phyloP scores from a whole-genome alignment of 169 alveolate species.

The Babesia bovis region DNA sequence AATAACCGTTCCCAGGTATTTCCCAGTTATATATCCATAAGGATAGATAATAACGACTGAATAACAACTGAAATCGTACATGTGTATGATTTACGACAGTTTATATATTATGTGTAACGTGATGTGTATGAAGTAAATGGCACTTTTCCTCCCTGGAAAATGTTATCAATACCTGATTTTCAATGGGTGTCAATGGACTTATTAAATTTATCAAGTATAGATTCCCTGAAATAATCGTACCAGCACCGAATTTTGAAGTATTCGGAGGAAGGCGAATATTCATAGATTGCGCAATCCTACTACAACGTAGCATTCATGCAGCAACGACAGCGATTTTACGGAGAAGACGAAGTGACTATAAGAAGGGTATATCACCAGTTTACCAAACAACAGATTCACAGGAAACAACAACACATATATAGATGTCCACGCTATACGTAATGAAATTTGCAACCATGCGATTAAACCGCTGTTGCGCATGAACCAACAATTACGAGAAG shows the following conservation, averaged over 20 bases:
- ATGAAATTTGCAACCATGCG: constrained; percentile 48
- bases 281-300: constrained; percentile 48
- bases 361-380: constrained; percentile 1
- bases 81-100: too few species aligned
- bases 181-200: constrained; percentile 55
- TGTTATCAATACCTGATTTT: too few species aligned
- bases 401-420: constrained; percentile 15
- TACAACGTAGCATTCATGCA: constrained; percentile 54
- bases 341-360: constrained; percentile 21
- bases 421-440: constrained; percentile 16
- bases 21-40: too few species aligned
- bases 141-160: too few species aligned
- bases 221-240: constrained; percentile 24
- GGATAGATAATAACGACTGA: too few species aligned
- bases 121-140: too few species aligned
- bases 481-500: constrained; percentile 32
- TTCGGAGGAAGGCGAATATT: constrained; percentile 40
- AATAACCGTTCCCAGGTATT: too few species aligned
- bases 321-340: constrained; percentile 33
- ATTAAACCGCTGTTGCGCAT: constrained; percentile 38
- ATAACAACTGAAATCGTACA: too few species aligned
- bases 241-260: constrained; percentile 33
- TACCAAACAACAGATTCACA: too few species aligned
- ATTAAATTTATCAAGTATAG: constrained; percentile 24
- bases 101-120: too few species aligned